Percentiles rank a stretch among this genome's conserved stretches.
phyloP scores from a whole-genome alignment of 768 basidiomycete genomes.

The Russula lepida region DNA sequence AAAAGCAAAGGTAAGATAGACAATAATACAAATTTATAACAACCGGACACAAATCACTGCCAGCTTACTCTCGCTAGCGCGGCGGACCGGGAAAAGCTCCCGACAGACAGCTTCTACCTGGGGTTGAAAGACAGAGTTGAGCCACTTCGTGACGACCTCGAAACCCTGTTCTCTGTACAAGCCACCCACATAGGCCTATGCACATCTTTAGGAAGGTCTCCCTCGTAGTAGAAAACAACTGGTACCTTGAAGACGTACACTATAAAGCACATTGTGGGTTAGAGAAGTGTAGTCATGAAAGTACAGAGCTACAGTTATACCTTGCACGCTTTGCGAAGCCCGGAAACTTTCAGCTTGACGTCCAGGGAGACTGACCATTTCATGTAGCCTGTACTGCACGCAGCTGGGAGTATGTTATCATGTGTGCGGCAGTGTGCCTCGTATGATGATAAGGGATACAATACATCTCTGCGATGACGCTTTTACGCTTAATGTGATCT shows the following conservation, averaged over 20 bases:
- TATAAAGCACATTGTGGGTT: not conserved
- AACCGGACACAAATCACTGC: too few relatives aligned
- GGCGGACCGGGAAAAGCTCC: too few relatives aligned
- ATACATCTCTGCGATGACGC: conserved; percentile 1
- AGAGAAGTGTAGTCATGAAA: not conserved
- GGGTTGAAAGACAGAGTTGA: not conserved
- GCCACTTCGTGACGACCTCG: conserved; percentile 1
- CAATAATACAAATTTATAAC: too few relatives aligned
- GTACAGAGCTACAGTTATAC: not conserved
- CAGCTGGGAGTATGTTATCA: not conserved
- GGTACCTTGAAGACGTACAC: conserved; percentile 10
- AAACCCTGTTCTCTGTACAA: conserved; percentile 1
- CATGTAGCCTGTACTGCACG: conserved; percentile 3
- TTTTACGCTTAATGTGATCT: not conserved
- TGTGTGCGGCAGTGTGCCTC: too few relatives aligned
- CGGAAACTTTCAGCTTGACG: not conserved
- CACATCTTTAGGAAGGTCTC: not conserved
- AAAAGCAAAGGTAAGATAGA: too few relatives aligned
- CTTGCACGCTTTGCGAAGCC: not conserved
- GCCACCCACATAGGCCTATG: conserved; percentile 9
- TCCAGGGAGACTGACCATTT: not conserved
- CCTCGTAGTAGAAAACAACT: not conserved
- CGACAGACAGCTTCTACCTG: not conserved
- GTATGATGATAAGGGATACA: not conserved
- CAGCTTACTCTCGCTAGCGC: too few relatives aligned